phyloP scores from a whole-genome alignment of 2,329 filamentous ascomycete genomes.

The Orbilia ellipsospora region DNA sequence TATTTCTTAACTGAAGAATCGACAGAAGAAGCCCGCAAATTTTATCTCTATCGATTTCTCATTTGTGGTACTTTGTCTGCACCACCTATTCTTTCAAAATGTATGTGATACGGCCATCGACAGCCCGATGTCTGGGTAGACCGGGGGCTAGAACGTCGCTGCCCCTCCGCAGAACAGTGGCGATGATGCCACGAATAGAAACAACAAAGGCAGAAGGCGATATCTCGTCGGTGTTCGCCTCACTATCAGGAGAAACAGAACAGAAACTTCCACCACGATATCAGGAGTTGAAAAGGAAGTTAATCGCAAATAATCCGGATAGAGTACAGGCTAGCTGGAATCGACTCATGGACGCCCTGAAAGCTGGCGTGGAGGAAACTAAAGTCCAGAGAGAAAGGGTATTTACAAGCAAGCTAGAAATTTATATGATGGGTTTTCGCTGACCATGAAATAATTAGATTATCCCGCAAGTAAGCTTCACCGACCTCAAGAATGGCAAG shows the following conservation, averaged over 20 bases:
- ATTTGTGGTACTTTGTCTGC: too few relatives aligned
- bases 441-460: constrained; percentile 59
- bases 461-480: constrained; percentile 69
- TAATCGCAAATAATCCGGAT: constrained; percentile 67
- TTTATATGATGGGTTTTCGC: background rate
- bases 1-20: too few relatives aligned
- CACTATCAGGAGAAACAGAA: constrained; percentile 66
- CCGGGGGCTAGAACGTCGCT: background rate
- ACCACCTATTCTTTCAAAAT: constrained; percentile 11
- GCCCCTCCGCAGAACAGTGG: constrained; percentile 32
- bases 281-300: constrained; percentile 68
- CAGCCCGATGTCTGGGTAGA: constrained; percentile 9
- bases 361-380: constrained; percentile 66
- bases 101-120: constrained; percentile 18
- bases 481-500: constrained; percentile 64
- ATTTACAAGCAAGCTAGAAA: background rate
- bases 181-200: constrained; percentile 36
- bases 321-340: constrained; percentile 67
- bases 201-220: constrained; percentile 69
- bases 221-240: constrained; percentile 73
- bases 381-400: constrained; percentile 65
- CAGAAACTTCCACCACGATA: constrained; percentile 69
- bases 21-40: too few relatives aligned
- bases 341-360: constrained; percentile 65
- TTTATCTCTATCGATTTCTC: too few relatives aligned